These are phyloP conservation scores for Dothideomycetes sp. DNA, from an alignment of 2,329 filamentous ascomycete species.

Conservation along the genomic window DNA sequence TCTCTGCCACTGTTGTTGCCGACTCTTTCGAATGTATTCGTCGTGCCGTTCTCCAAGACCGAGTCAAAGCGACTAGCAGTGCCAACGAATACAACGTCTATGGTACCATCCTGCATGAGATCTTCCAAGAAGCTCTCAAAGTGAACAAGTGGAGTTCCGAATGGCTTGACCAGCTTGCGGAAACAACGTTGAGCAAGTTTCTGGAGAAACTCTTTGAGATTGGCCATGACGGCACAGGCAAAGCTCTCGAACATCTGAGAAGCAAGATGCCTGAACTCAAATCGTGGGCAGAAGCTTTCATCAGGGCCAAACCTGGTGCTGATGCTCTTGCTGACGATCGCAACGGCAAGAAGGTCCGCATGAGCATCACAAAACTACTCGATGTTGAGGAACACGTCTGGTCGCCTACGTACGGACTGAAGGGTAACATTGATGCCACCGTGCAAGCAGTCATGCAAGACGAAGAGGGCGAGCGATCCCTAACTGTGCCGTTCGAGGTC, in stretches of 20 bases:
- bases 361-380: constrained; percentile 86
- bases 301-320: constrained; percentile 57
- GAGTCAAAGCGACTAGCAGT: constrained; percentile 81
- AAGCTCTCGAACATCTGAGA: constrained; percentile 68
- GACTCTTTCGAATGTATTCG: constrained; percentile 90
- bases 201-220: constrained; percentile 86
- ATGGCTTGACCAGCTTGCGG: constrained; percentile 57
- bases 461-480: constrained; percentile 47
- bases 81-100: constrained; percentile 75
- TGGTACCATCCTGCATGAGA: constrained; percentile 85
- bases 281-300: constrained; percentile 73
- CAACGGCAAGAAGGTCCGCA: constrained; percentile 61
- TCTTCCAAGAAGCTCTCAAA: constrained; percentile 84
- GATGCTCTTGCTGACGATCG: constrained; percentile 69
- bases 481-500: constrained; percentile 88
- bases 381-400: constrained; percentile 97
- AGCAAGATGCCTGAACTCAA: constrained; percentile 75
- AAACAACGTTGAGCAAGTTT: constrained; percentile 60
- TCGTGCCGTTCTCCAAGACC: constrained; percentile 84
- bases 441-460: constrained; percentile 78
- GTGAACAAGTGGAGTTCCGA: constrained; percentile 67
- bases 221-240: constrained; percentile 53
- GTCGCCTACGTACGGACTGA: constrained; percentile 95
- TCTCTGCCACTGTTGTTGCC: constrained; percentile 91
- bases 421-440: constrained; percentile 95